A percentile compares a stretch with the other conserved stretches of the same genome.
These are phyloP conservation scores for Fusarium torulosum DNA, from an alignment of 2,329 filamentous ascomycete species.

Conservation along the genomic window DNA sequence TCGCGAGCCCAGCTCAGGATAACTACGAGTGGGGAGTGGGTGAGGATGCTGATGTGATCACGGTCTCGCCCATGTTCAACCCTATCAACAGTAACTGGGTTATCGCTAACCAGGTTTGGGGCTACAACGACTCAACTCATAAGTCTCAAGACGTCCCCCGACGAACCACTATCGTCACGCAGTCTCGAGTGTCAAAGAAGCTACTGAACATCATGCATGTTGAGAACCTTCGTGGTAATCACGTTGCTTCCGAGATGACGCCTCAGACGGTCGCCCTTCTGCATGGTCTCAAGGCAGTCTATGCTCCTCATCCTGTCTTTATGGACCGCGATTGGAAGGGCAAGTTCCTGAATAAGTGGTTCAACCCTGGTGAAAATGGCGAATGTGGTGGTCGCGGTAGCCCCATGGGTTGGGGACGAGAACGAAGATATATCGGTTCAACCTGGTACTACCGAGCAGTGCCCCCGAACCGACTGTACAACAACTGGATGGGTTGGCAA, in stretches of 20 bases:
- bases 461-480: constrained; percentile 69
- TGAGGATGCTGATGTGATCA: constrained; percentile 80
- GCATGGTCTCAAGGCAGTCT: constrained; percentile 83
- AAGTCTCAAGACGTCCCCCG: constrained; percentile 71
- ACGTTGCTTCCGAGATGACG: constrained; percentile 85
- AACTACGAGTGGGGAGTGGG: constrained; percentile 81
- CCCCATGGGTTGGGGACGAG: constrained; percentile 70
- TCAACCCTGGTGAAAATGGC: constrained; percentile 69
- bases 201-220: constrained; percentile 82
- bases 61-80: constrained; percentile 84
- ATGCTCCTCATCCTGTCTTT: constrained; percentile 82
- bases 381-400: constrained; percentile 67
- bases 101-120: constrained; percentile 75
- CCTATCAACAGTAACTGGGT: constrained; percentile 80
- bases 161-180: constrained; percentile 82
- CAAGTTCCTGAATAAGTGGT: constrained; percentile 66
- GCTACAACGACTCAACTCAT: constrained; percentile 68
- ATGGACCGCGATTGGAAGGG: constrained; percentile 80
- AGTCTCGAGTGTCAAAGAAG: constrained; percentile 77
- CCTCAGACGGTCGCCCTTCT: constrained; percentile 79
- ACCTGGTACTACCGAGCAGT: constrained; percentile 73
- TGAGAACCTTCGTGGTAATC: constrained; percentile 78
- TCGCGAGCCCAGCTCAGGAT: constrained; percentile 69
- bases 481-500: constrained; percentile 73
- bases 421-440: constrained; percentile 67